Evolutionary conservation across 139 green algal species (phyloP).

Genomic region (Chlorella sorokiniana): DNA sequence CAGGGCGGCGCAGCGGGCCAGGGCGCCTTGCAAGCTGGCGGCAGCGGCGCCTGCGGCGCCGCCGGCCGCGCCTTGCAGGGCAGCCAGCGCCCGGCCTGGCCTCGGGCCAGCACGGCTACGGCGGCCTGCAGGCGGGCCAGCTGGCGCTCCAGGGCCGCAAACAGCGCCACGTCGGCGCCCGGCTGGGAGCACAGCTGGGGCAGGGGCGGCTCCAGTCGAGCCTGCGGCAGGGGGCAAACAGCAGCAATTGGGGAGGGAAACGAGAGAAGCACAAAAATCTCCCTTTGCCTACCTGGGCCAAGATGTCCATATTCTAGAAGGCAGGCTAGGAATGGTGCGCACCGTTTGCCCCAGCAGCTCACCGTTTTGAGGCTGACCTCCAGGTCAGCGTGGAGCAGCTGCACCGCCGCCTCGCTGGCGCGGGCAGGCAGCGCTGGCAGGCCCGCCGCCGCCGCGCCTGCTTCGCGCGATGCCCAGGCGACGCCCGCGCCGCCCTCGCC

Average conservation of each 20-base stretch:
- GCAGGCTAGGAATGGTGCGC: too few relatives aligned
- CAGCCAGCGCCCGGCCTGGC: not conserved
- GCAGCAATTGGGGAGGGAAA: too few relatives aligned
- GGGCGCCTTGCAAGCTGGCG: not conserved
- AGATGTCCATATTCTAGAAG: too few relatives aligned
- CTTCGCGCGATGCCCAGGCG: not conserved
- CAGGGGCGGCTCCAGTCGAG: slow-evolving; percentile 6
- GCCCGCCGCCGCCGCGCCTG: not conserved
- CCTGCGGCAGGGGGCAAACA: not conserved
- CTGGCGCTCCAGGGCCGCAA: not conserved
- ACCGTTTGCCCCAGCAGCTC: not conserved
- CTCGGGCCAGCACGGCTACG: not conserved
- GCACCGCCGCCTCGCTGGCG: not conserved
- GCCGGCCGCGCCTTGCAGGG: not conserved
- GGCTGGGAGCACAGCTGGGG: slow-evolving; percentile 15
- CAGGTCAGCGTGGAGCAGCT: not conserved
- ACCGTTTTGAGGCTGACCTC: slow-evolving; percentile 8
- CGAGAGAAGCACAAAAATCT: too few relatives aligned
- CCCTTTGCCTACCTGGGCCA: too few relatives aligned
- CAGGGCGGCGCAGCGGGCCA: not conserved
- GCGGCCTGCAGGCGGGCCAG: not conserved
- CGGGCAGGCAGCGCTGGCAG: not conserved
- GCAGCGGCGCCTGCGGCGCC: not conserved
- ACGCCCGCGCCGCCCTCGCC: not conserved
- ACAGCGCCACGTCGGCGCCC: not conserved